Percentiles rank a stretch among this genome's conserved stretches.
These are phyloP conservation scores for Chrysoporthe deuterocubensis DNA, from an alignment of 2,329 filamentous ascomycete genomes.

Conservation along the genomic window DNA sequence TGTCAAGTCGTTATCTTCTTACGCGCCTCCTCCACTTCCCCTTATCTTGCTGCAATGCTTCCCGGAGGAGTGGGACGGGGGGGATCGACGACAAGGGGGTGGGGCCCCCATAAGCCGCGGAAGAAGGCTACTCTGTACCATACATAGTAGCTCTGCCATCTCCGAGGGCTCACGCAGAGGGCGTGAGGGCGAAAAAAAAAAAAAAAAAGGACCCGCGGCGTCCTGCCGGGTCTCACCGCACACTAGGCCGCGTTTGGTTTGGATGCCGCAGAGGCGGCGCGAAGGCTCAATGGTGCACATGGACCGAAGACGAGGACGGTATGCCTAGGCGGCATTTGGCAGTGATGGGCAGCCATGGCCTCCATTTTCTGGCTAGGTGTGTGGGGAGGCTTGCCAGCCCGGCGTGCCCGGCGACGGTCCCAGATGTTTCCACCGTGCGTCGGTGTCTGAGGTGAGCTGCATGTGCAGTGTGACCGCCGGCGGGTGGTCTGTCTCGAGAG, in stretches of 20 bases:
- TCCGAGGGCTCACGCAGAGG: background rate
- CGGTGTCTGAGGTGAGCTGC: background rate
- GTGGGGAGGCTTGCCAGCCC: background rate
- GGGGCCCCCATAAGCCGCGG: background rate
- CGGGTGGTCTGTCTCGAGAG: no score
- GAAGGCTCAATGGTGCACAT: background rate
- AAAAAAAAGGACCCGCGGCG: background rate
- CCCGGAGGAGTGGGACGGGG: background rate
- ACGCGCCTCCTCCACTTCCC: slow-evolving; percentile 5
- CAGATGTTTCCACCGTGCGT: background rate
- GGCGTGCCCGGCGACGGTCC: no score
- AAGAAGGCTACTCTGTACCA: no score
- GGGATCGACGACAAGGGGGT: background rate
- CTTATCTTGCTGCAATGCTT: slow-evolving; percentile 1
- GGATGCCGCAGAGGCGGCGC: background rate
- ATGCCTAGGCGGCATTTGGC: slow-evolving; percentile 6
- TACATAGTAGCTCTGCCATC: background rate
- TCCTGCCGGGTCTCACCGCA: background rate
- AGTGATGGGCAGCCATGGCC: background rate
- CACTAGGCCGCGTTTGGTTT: slow-evolving; percentile 1
- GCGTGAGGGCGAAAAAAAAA: background rate
- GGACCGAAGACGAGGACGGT: background rate
- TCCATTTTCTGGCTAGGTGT: background rate
- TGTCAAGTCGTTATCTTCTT: slow-evolving; percentile 21
- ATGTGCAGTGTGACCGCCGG: no score